Percentiles rank a stretch among this genome's conserved stretches.
phyloP scores from a whole-genome alignment of 495 filamentous ascomycete genomes.

The Aspergillus heteromorphus region DNA sequence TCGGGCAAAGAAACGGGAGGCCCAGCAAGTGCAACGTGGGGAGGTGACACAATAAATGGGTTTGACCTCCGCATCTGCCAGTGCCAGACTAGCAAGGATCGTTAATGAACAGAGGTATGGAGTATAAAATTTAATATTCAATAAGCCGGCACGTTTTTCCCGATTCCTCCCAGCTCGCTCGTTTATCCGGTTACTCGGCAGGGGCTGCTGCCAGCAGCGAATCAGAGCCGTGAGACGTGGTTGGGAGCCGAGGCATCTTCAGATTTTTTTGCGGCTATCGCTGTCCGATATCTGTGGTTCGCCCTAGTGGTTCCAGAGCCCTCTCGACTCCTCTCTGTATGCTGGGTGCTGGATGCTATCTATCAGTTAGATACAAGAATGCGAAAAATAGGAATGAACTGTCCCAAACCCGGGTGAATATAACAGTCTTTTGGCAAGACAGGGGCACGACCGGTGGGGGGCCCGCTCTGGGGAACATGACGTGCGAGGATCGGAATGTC shows the following conservation, averaged over 20 bases:
- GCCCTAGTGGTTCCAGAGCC: no score
- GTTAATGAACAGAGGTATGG: neutral
- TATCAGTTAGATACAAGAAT: no score
- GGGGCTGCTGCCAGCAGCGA: neutral
- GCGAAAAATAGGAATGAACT: no score
- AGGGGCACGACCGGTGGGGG: neutral
- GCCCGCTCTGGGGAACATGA: neutral
- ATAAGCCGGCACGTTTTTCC: neutral
- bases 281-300: neutral
- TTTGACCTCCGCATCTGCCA: neutral
- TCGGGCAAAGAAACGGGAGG: neutral
- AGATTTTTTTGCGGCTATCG: neutral
- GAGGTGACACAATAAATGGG: neutral
- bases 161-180: neutral
- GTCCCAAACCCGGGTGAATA: no score
- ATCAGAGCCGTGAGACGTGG: neutral
- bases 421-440: neutral
- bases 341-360: neutral
- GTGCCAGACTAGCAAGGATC: neutral
- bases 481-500: neutral
- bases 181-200: neutral
- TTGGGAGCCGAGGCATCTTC: neutral
- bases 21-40: neutral
- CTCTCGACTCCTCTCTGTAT: no score
- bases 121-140: neutral